phyloP scores from a whole-genome alignment of 495 filamentous ascomycete genomes.

The Aspergillus heteromorphus region DNA sequence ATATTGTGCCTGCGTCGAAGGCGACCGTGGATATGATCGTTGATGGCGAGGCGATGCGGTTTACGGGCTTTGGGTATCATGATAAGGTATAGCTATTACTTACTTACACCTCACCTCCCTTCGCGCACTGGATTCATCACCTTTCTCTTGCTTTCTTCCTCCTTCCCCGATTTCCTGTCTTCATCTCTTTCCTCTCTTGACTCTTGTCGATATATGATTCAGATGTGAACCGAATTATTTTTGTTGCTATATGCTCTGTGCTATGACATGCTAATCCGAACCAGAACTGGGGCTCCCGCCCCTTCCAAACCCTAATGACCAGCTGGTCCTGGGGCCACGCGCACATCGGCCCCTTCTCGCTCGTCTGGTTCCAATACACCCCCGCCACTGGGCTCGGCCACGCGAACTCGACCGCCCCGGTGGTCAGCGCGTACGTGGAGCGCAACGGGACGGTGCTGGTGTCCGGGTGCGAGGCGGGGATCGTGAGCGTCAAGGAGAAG shows the following conservation, averaged over 20 bases:
- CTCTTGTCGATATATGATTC: too few species aligned
- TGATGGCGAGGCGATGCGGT: slow-evolving; percentile 20
- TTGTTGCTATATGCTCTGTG: too few species aligned
- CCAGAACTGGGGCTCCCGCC: slow-evolving; percentile 12
- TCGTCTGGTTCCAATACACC: slow-evolving; percentile 34
- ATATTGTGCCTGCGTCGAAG: slow-evolving; percentile 27
- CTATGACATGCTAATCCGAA: too few species aligned
- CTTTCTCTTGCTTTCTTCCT: not conserved
- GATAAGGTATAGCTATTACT: slow-evolving; percentile 35
- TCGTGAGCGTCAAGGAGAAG: slow-evolving; percentile 9
- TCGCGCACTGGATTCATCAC: too few species aligned
- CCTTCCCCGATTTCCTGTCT: not conserved
- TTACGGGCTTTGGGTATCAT: slow-evolving; percentile 35
- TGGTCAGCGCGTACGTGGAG: slow-evolving; percentile 27
- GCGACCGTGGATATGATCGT: slow-evolving; percentile 26
- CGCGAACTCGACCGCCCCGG: slow-evolving; percentile 4
- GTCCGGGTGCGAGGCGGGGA: slow-evolving; percentile 13
- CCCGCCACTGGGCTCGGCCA: slow-evolving; percentile 14
- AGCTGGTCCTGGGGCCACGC: slow-evolving; percentile 41
- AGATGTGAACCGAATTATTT: not conserved
- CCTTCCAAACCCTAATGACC: slow-evolving; percentile 11
- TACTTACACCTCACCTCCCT: not conserved
- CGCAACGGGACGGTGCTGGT: slow-evolving; percentile 17
- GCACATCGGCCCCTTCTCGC: slow-evolving; percentile 30
- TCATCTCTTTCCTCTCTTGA: not conserved